Percentiles rank a stretch among this genome's conserved stretches.
Conservation (phyloP, 805 yeast genomes). For the Peterozyma toletana region DNA sequence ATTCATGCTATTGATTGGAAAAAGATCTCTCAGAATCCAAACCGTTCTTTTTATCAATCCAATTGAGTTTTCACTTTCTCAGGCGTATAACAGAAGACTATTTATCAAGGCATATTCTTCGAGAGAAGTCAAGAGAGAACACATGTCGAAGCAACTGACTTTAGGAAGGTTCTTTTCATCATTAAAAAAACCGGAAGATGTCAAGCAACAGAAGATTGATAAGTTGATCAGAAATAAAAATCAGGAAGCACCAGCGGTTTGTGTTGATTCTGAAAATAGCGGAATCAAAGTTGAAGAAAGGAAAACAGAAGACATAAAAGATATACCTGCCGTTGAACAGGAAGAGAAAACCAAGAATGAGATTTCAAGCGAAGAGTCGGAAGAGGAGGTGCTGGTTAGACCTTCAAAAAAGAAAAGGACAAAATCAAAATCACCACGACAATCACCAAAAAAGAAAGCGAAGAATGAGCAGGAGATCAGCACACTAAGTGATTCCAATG, state of each 20-base stretch:
- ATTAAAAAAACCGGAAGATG: constrained; percentile 7
- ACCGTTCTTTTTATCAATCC: too few species aligned
- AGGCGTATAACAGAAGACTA: too few species aligned
- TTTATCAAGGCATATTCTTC: too few species aligned
- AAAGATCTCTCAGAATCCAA: too few species aligned
- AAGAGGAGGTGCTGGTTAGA: background rate
- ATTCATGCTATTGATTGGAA: too few species aligned
- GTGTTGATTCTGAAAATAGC: background rate
- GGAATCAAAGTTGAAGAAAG: background rate
- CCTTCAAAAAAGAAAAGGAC: background rate
- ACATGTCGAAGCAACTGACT: constrained; percentile 4
- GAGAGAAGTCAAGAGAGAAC: too few species aligned
- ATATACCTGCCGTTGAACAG: background rate
- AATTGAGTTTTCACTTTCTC: too few species aligned
- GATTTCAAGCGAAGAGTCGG: background rate
- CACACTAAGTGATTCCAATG: background rate
- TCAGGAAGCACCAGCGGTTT: background rate
- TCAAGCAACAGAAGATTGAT: constrained; percentile 5
- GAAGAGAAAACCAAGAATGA: background rate
- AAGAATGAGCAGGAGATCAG: background rate
- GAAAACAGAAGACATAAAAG: background rate
- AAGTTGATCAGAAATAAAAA: background rate
- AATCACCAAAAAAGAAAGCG: too few species aligned
- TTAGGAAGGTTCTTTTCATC: constrained; percentile 8
- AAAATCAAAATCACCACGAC: too few species aligned